Base-by-base conservation (phyloP, 2,329 filamentous ascomycete species). In the Microsporum ferrugineum region DNA sequence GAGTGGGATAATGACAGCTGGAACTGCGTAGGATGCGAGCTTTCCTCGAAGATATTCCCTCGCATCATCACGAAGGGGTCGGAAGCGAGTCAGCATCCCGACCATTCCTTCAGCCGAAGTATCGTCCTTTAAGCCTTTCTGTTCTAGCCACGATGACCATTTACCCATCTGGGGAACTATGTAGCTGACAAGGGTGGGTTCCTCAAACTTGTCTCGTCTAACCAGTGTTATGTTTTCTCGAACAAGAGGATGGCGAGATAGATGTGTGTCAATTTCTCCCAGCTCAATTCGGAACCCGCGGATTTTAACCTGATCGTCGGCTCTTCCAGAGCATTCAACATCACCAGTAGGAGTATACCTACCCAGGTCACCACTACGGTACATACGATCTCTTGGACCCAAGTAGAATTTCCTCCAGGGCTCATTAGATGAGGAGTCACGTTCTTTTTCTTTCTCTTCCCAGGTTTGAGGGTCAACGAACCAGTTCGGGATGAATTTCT, bases 201-300 rank as follows among this genome's bases (percentile, higher is more conserved):
- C 92, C 72, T 95, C 89, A 71, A 91, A 84, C 68, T 86, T 86
- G 74, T 95, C 87, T 74, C 89, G 84, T 72, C 89, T 84, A 2
- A 97, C 84, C 2, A 97, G 77, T 0, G 92, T 97, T 66, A 89
- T 86, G 73, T 88, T 90, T 66, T 97, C 92, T 45, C 89, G 82
- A 29, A 97, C 83, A 29, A 95, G 76, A 0, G 83, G 84, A 74
- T 89, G 84, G 51, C 85, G 82, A 60, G 84, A 88, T 55, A 96
- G 77, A 71, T 95, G 87, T 47, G 81, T 88, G 73, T 97, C 91
- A 66, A 97, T 96, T 66, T 97, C 94, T 65, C 87, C 88, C 53
- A 97, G 84, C 76, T 99, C 94, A 66, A 99, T 95, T 63, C 92
- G 83, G 80, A 96, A 97, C 1, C 92, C 92, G 63, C 94, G 87